Percentiles rank a stretch among this genome's conserved stretches.
Evolutionary conservation across 495 filamentous ascomycete genomes (phyloP).

Genomic region (Geoglossum glabrum): DNA sequence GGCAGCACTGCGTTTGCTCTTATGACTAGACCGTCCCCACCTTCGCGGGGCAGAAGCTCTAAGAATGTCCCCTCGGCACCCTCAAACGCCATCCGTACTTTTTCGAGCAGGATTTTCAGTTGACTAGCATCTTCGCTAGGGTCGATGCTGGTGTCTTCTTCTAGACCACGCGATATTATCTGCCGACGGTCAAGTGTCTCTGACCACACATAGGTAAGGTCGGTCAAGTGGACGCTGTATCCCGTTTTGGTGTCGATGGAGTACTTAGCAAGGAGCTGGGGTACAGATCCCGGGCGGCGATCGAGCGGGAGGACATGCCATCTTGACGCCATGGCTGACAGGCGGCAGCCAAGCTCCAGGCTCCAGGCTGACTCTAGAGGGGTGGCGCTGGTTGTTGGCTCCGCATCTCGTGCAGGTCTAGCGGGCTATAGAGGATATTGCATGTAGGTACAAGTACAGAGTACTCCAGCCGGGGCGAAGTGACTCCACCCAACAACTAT

Average conservation of each 20-base stretch:
- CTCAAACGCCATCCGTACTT: slow-evolving; percentile 35
- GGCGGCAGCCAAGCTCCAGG: neutral
- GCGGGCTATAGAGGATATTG: too few relatives aligned
- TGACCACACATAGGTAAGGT: slow-evolving; percentile 70
- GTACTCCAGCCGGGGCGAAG: neutral
- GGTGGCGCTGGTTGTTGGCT: too few relatives aligned
- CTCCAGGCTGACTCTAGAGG: too few relatives aligned
- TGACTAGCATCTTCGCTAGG: slow-evolving; percentile 58
- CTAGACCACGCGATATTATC: slow-evolving; percentile 44
- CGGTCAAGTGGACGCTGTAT: slow-evolving; percentile 63
- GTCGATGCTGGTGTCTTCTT: slow-evolving; percentile 61
- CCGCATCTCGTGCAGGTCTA: too few relatives aligned
- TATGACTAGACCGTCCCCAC: slow-evolving; percentile 26
- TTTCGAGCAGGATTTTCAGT: slow-evolving; percentile 47
- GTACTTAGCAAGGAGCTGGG: neutral
- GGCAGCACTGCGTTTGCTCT: slow-evolving; percentile 42
- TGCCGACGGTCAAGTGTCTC: slow-evolving; percentile 41
- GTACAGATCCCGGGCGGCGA: neutral
- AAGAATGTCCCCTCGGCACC: neutral
- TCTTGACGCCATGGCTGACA: neutral
- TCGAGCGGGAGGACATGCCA: neutral
- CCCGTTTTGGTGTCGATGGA: slow-evolving; percentile 12
- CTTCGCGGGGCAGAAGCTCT: neutral
- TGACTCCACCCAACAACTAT: neutral
- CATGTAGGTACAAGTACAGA: too few relatives aligned